Percentiles rank a stretch among this genome's conserved stretches.
These are phyloP conservation scores for Metschnikowia koreensis DNA, from an alignment of 805 yeast species.

Conservation along the genomic window DNA sequence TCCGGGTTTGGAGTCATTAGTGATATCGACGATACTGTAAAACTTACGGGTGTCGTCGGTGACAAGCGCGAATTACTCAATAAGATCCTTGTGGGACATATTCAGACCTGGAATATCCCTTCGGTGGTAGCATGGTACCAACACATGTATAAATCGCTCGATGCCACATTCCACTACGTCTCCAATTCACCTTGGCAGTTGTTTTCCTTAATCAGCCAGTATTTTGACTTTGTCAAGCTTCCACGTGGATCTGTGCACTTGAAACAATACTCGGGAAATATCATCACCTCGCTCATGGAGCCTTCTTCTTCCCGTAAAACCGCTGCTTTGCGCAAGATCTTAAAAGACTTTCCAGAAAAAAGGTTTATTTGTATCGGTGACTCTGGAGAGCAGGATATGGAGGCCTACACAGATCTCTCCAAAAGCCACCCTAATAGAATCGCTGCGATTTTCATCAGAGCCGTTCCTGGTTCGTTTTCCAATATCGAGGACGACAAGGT, in stretches of 20 bases:
- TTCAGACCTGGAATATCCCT: slow-evolving; percentile 66
- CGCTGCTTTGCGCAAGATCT: slow-evolving; percentile 57
- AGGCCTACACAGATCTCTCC: slow-evolving; percentile 79
- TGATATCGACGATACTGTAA: slow-evolving; percentile 93
- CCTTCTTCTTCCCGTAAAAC: slow-evolving; percentile 83
- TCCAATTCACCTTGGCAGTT: slow-evolving; percentile 96
- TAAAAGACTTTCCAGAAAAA: slow-evolving; percentile 72
- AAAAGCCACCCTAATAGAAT: slow-evolving; percentile 59
- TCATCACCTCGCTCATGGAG: slow-evolving; percentile 78
- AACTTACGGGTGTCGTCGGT: slow-evolving; percentile 85
- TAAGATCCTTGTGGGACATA: slow-evolving; percentile 69
- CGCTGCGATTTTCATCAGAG: slow-evolving; percentile 75
- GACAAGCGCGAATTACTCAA: slow-evolving; percentile 81
- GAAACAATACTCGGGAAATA: slow-evolving; percentile 82
- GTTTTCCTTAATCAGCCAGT: slow-evolving; percentile 57
- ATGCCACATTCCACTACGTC: slow-evolving; percentile 81
- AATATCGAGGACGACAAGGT: slow-evolving; percentile 43
- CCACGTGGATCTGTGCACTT: slow-evolving; percentile 85
- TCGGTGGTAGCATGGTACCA: slow-evolving; percentile 74
- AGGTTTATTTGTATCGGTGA: slow-evolving; percentile 88
- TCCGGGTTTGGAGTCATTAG: slow-evolving; percentile 72
- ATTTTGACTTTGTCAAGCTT: slow-evolving; percentile 51
- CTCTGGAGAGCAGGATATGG: slow-evolving; percentile 92
- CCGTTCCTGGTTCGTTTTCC: slow-evolving; percentile 69
- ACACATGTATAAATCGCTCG: slow-evolving; percentile 40